phyloP scores from a whole-genome alignment of 2,329 filamentous ascomycete genomes.

The Cercospora sojina region DNA sequence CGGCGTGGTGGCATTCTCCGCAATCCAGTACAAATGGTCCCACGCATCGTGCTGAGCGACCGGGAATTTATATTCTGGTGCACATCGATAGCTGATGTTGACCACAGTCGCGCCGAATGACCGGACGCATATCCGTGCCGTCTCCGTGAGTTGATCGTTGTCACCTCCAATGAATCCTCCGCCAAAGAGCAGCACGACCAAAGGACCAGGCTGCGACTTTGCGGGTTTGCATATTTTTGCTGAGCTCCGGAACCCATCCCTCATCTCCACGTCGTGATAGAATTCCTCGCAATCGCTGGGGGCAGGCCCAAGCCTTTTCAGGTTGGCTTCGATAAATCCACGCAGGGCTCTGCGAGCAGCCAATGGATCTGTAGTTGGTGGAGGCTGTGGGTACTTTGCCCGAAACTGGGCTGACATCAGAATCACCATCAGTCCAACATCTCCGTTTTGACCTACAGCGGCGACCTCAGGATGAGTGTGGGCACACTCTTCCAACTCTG shows the following conservation, averaged over 20 bases:
- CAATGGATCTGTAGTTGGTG: constrained; percentile 11
- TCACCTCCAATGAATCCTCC: constrained; percentile 34
- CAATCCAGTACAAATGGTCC: constrained; percentile 49
- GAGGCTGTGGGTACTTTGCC: constrained; percentile 16
- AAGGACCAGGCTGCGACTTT: constrained; percentile 19
- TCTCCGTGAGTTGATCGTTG: constrained; percentile 30
- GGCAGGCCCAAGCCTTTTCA: constrained; percentile 23
- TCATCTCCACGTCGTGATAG: constrained; percentile 38
- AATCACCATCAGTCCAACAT: not conserved
- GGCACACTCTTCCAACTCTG: constrained; percentile 18
- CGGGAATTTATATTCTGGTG: constrained; percentile 51
- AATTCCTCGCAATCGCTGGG: constrained; percentile 36
- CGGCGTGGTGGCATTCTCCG: constrained; percentile 39
- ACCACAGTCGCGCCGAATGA: constrained; percentile 44
- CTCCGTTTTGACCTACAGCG: constrained; percentile 11
- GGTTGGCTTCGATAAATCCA: constrained; percentile 10
- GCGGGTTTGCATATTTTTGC: constrained; percentile 38
- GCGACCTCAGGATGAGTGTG: constrained; percentile 22
- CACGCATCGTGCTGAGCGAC: constrained; percentile 46
- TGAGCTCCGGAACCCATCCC: constrained; percentile 38
- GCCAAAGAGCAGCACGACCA: constrained; percentile 33
- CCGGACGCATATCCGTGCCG: constrained; percentile 29
- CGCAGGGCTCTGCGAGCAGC: constrained; percentile 13
- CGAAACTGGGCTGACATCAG: constrained; percentile 20
- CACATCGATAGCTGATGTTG: constrained; percentile 48